phyloP scores from a whole-genome alignment of 208 protist species.

The Trypanosoma theileri region DNA sequence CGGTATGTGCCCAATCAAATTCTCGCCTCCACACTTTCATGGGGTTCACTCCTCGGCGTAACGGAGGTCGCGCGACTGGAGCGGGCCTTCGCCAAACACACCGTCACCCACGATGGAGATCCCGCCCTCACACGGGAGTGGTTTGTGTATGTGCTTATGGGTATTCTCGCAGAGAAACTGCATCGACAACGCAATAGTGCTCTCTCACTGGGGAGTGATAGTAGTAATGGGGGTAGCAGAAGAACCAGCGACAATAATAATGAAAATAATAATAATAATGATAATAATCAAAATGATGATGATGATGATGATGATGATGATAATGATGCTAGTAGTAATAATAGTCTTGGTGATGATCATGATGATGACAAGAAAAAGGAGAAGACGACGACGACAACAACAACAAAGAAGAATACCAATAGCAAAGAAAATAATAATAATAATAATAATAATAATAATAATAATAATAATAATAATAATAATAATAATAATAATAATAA shows the following conservation, averaged over 20 bases:
- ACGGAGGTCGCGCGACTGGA: constrained; percentile 39
- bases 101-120: constrained; percentile 39
- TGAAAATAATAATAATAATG: too few relatives aligned
- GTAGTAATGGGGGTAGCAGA: neutral
- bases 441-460: too few relatives aligned
- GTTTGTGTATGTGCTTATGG: constrained; percentile 53
- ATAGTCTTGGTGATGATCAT: too few relatives aligned
- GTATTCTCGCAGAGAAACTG: constrained; percentile 32
- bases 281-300: too few relatives aligned
- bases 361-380: neutral
- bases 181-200: too few relatives aligned
- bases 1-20: constrained; percentile 79
- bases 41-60: constrained; percentile 46
- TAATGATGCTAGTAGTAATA: too few relatives aligned
- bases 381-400: neutral
- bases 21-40: constrained; percentile 58
- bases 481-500: too few relatives aligned
- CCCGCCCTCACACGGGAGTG: constrained; percentile 61
- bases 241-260: neutral
- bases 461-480: too few relatives aligned
- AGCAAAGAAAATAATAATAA: too few relatives aligned
- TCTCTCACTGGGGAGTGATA: neutral
- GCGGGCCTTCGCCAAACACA: constrained; percentile 10
- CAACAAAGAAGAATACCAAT: neutral
- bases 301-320: too few relatives aligned